Base-by-base conservation (phyloP, 345 rosid genomes). In the Diplotaxis tenuifolia region DNA sequence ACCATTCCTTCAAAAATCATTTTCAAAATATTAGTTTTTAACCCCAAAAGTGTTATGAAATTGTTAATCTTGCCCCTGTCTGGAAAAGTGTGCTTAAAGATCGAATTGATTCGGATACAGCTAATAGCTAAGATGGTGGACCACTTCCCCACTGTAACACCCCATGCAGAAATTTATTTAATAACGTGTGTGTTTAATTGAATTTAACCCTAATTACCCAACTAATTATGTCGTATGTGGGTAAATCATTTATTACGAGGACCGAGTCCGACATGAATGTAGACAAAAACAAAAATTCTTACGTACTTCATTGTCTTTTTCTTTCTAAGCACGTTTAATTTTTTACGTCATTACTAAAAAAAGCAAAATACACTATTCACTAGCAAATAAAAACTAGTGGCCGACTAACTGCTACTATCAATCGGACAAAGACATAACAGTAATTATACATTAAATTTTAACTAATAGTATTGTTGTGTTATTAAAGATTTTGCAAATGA, bases 1-100 rank as follows among this genome's bases (percentile, higher is more conserved):
- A n/a, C 77, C 59, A 15, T 28, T 73, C 77, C 77, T 73, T 10
- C 25, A 53, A 42, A 14, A 9, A 20, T 19, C 9, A 54, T 9
- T 47, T 47, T 47, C 15, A 54, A 54, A 54, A 21, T 54, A 21
- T 54, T 21, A 9, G 53, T 16, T 47, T 12, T 47, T 20, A 53
- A 53, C 14, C 22, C 14, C 22, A 53, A 10, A 9, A 53, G 22
- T 9, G 0, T 3, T 52, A 52, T 19, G 1, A 19, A n/a, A 19
- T 19, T 52, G 12, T 19, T 52, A 19, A 52, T 20, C 23, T 19
- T 4, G 12, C 11, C 25, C 23, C 25, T 52, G 1, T 16, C 53
- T 52, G 7, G 14, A 52, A 20, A 9, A 20, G 53, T 47, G 53
- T 15, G 53, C 21, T 15, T 47, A 15, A 6, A 47, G 21, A 47